Conservation (phyloP, 2,329 filamentous ascomycete genomes). For the Botryotinia convoluta region DNA sequence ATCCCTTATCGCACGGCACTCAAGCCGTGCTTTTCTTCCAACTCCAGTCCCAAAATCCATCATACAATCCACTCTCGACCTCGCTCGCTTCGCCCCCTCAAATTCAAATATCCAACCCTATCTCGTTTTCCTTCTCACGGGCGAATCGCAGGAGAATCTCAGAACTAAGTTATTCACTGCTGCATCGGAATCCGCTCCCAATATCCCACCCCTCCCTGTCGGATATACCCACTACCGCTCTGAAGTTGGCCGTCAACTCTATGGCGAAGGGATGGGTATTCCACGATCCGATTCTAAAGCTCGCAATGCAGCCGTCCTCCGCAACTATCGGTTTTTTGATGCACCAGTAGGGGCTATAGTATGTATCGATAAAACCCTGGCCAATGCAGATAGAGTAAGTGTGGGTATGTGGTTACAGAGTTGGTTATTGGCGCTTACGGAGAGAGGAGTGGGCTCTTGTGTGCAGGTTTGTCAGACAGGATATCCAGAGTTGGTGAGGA, state of each 20-base stretch:
- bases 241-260: slow-evolving; percentile 8
- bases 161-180: neutral
- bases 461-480: slow-evolving; percentile 12
- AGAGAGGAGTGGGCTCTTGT: slow-evolving; percentile 2
- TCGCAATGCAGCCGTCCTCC: slow-evolving; percentile 8
- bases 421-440: slow-evolving; percentile 15
- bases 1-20: slow-evolving; percentile 9
- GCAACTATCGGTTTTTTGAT: slow-evolving; percentile 11
- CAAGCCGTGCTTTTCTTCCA: slow-evolving; percentile 9
- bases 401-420: slow-evolving; percentile 17
- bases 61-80: slow-evolving; percentile 14
- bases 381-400: neutral
- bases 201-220: neutral
- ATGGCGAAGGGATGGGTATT: slow-evolving; percentile 9
- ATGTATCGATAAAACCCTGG: slow-evolving; percentile 9
- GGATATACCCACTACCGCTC: slow-evolving; percentile 14
- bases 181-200: slow-evolving; percentile 6
- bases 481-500: slow-evolving; percentile 3
- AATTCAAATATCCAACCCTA: slow-evolving; percentile 19
- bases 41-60: slow-evolving; percentile 11
- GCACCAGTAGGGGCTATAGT: slow-evolving; percentile 4
- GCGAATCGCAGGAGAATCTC: slow-evolving; percentile 1
- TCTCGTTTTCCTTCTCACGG: neutral
- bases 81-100: slow-evolving; percentile 15
- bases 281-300: neutral